Conservation (phyloP, 2,329 filamentous ascomycete genomes). For the Fusarium coffeatum region DNA sequence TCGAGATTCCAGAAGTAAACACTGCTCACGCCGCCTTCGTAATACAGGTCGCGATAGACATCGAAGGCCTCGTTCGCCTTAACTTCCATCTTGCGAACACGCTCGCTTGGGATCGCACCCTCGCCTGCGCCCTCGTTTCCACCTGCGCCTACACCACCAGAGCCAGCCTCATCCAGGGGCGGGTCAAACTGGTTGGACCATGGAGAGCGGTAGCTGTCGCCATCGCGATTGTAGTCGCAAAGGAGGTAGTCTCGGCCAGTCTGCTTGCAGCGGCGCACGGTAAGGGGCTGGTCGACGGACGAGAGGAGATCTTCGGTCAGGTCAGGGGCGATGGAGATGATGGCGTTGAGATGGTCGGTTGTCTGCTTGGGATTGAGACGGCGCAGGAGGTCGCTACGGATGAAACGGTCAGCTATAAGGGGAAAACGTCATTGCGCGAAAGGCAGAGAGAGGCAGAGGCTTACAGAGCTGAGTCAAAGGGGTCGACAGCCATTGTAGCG, state of each 20-base stretch:
- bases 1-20: slow-evolving; percentile 99
- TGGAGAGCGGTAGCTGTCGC: slow-evolving; percentile 96
- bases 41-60: slow-evolving; percentile 95
- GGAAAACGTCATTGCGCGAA: slow-evolving; percentile 6
- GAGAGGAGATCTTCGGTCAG: slow-evolving; percentile 98
- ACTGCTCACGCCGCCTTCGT: slow-evolving; percentile 94
- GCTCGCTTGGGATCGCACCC: slow-evolving; percentile 87
- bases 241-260: slow-evolving; percentile 95
- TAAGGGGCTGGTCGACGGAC: slow-evolving; percentile 95
- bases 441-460: slow-evolving; percentile 45
- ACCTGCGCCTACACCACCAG: slow-evolving; percentile 62
- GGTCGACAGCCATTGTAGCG: slow-evolving; percentile 65
- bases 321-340: slow-evolving; percentile 88
- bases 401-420: slow-evolving; percentile 24
- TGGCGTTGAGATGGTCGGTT: slow-evolving; percentile 84
- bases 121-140: slow-evolving; percentile 75
- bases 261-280: slow-evolving; percentile 85
- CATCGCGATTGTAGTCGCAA: slow-evolving; percentile 99
- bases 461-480: slow-evolving; percentile 82
- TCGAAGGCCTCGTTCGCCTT: slow-evolving; percentile 96
- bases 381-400: slow-evolving; percentile 91
- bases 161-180: slow-evolving; percentile 75
- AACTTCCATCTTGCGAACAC: slow-evolving; percentile 93
- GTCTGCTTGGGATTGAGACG: slow-evolving; percentile 96
- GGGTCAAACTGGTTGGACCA: slow-evolving; percentile 99